A percentile compares a stretch with the other conserved stretches of the same genome.
phyloP scores from a whole-genome alignment of 202 grass and related monocot species.

The Zizania palustris region DNA sequence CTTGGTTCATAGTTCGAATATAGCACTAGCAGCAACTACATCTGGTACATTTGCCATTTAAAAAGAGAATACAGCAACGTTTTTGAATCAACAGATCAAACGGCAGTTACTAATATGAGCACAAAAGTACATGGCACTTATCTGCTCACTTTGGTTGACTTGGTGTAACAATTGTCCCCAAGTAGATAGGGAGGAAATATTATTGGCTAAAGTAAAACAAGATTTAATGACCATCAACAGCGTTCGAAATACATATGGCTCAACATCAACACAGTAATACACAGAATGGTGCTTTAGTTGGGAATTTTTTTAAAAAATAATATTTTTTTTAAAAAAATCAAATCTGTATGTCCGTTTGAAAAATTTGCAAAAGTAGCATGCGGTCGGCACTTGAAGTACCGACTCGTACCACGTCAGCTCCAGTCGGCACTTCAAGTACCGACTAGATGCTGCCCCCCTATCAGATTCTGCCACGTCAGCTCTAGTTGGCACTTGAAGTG shows the following conservation, averaged over 20 bases:
- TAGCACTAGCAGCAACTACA: background rate
- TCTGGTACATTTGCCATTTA: background rate
- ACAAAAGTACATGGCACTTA: constrained; percentile 15
- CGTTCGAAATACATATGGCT: constrained; percentile 1
- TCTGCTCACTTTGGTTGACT: constrained; percentile 7
- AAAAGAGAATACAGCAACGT: background rate
- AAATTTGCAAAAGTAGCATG: too few species aligned
- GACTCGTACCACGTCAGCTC: too few species aligned
- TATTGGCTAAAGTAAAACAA: background rate
- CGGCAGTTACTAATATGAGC: background rate
- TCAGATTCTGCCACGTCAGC: too few species aligned
- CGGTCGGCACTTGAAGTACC: too few species aligned
- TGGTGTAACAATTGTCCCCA: constrained; percentile 1
- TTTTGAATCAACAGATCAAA: background rate
- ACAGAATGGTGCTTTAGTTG: constrained; percentile 9
- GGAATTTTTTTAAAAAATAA: too few species aligned
- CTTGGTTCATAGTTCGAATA: background rate
- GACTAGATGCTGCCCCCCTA: too few species aligned
- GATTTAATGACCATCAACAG: background rate
- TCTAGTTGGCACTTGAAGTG: too few species aligned
- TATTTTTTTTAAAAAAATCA: too few species aligned
- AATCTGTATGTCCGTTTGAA: too few species aligned
- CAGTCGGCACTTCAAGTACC: too few species aligned
- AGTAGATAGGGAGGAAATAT: constrained; percentile 13
- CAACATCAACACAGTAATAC: constrained; percentile 22